A percentile compares a stretch with the other conserved stretches of the same genome.
Conservation (phyloP, 768 basidiomycete species). For the Rhodotorula sphaerocarpa region DNA sequence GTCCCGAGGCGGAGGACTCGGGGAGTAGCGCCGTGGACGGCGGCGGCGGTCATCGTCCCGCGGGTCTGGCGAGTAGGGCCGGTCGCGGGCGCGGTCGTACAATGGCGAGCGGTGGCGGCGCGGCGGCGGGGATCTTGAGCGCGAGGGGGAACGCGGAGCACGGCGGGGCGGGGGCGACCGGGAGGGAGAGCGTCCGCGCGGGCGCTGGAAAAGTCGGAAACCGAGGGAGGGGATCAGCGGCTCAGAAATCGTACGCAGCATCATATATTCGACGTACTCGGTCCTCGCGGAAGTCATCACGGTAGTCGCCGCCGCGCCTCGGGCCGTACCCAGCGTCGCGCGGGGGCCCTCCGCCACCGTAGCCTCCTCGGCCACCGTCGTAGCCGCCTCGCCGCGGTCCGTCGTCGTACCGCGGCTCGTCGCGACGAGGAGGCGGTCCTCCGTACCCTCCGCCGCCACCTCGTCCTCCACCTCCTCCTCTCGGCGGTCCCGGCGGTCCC, state of each 20-base stretch:
- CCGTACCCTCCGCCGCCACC: slow-evolving; percentile 5
- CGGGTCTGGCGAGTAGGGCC: slow-evolving; percentile 4
- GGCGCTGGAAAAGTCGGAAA: neutral
- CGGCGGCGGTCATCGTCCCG: slow-evolving; percentile 1
- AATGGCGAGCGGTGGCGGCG: slow-evolving; percentile 1
- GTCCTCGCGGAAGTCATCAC: slow-evolving; percentile 45
- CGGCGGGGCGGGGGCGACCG: slow-evolving; percentile 1
- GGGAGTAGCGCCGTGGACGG: slow-evolving; percentile 8
- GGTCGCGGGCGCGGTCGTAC: neutral
- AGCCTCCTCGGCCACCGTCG: neutral
- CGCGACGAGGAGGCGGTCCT: neutral
- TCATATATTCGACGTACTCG: slow-evolving; percentile 38
- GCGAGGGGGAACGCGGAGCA: neutral
- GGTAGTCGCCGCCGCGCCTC: slow-evolving; percentile 48
- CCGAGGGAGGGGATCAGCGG: neutral
- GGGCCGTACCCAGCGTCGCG: neutral
- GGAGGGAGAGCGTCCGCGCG: slow-evolving; percentile 25
- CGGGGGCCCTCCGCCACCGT: neutral
- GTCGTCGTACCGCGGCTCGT: slow-evolving; percentile 44
- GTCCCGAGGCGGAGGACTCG: no score
- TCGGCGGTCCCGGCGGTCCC: no score
- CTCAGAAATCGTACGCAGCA: neutral
- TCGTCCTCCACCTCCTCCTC: slow-evolving; percentile 5
- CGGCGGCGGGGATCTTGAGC: neutral
- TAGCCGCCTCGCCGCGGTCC: neutral